Base-by-base conservation (phyloP, 2,329 filamentous ascomycete genomes). In the Pseudogymnoascus verrucosus region DNA sequence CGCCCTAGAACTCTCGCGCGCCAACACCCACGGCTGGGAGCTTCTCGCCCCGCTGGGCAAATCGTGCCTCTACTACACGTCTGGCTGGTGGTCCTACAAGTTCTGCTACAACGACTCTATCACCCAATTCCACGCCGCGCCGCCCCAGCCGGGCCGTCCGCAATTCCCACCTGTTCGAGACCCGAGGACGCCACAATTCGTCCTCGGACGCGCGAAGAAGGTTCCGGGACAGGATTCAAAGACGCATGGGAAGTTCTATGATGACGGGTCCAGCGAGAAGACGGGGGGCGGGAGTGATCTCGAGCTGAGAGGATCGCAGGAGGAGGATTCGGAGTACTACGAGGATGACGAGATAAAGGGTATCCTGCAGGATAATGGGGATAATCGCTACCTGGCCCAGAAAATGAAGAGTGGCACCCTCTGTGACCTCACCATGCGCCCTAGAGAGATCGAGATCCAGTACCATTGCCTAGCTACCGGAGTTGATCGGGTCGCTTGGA, bases 11-110 rank as follows among this genome's bases (percentile, higher is more conserved):
- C 77, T 90, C 3, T 81, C 84, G 36, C 82, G 85, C 57, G 88
- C 88, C 4, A 86, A 84, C 8, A 82, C 86, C 64, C 81, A 86
- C 23, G 88, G 88, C 0, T 84, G 87, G 77, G 86, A 90, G 72
- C 76, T 90, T 34, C 76, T 91, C 7, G 79, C 83, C 65, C 86
- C 84, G 61, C 84, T 91, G 80, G 82, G 89, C 65, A 87, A 83
- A 0, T 82, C 82, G 62, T 91, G 88, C 75, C 80, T 90, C 68
- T 90, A 89, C 74, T 90, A 86, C 74, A 78, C 88, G 23, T 85
- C 83, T 11, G 88, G 87, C 1, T 91, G 88, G 88, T 91, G 88
- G 88, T 88, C 84, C 63, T 91, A 91, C 73, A 84, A 84, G 36
- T 90, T 90, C 74, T 91, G 88, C 76, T 89, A 90, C 76, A 86